These are phyloP conservation scores for Bretschneidera sinensis DNA, from an alignment of 345 rosid species.

Conservation along the genomic window DNA sequence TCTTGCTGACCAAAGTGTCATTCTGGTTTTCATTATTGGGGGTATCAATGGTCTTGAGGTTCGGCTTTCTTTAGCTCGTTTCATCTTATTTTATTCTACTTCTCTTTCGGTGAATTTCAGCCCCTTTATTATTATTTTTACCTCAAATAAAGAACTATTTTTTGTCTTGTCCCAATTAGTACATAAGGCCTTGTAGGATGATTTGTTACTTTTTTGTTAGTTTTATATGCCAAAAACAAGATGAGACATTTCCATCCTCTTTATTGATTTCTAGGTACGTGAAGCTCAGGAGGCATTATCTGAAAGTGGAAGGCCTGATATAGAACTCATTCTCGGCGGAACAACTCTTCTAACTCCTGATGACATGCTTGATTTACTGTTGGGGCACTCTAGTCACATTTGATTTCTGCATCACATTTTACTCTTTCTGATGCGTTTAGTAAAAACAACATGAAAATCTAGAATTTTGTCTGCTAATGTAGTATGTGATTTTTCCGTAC, in stretches of 20 bases:
- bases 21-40: constrained; percentile 79
- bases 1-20: constrained; percentile 73
- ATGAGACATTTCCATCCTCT: background rate
- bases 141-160: no score
- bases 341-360: constrained; percentile 85
- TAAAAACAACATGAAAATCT: no score
- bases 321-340: constrained; percentile 74
- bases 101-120: background rate
- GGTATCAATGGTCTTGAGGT: constrained; percentile 94
- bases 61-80: constrained; percentile 6
- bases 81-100: background rate
- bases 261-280: constrained; percentile 39
- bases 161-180: background rate
- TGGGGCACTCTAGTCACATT: constrained; percentile 57
- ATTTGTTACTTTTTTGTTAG: background rate
- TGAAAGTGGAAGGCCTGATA: constrained; percentile 78
- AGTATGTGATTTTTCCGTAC: no score
- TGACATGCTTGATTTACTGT: constrained; percentile 71
- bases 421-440: no score
- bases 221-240: background rate
- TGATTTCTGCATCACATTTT: constrained; percentile 27
- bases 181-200: background rate
- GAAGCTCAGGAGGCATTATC: constrained; percentile 81
- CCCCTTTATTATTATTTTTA: no score
- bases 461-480: no score